These are phyloP conservation scores for Raphanus hybrid DNA, from an alignment of 441 rosid genomes.

Conservation along the genomic window DNA sequence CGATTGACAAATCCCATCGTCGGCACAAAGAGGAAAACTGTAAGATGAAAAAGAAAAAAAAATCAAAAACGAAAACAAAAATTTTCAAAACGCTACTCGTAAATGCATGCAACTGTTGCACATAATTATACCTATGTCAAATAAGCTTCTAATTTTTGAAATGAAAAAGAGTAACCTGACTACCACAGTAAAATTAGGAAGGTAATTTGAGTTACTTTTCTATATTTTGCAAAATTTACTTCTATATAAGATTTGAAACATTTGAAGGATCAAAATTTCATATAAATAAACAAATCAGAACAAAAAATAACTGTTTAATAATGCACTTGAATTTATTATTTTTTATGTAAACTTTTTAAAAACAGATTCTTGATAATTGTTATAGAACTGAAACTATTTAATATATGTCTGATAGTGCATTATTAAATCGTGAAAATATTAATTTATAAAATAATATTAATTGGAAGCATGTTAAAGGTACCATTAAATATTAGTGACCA, in stretches of 20 bases:
- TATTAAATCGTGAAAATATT: background rate
- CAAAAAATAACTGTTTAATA: background rate
- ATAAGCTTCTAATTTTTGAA: background rate
- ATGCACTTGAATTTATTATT: background rate
- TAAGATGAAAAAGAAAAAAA: background rate
- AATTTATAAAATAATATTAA: background rate
- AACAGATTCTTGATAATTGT: background rate
- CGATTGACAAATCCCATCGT: conserved; percentile 15
- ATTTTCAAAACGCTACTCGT: no score
- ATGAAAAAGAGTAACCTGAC: background rate
- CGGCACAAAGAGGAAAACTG: conserved; percentile 9
- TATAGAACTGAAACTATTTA: background rate
- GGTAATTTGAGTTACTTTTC: background rate
- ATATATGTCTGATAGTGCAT: background rate
- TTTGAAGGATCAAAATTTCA: background rate
- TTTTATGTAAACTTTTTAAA: background rate
- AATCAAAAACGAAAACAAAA: no score
- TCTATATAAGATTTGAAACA: background rate
- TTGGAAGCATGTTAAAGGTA: background rate
- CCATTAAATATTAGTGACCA: background rate
- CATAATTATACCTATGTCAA: background rate
- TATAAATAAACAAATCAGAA: background rate
- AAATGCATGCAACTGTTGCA: no score
- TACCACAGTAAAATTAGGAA: background rate
- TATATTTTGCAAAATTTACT: background rate